Conservation (phyloP, 768 basidiomycete genomes). For the Suillus placidus region DNA sequence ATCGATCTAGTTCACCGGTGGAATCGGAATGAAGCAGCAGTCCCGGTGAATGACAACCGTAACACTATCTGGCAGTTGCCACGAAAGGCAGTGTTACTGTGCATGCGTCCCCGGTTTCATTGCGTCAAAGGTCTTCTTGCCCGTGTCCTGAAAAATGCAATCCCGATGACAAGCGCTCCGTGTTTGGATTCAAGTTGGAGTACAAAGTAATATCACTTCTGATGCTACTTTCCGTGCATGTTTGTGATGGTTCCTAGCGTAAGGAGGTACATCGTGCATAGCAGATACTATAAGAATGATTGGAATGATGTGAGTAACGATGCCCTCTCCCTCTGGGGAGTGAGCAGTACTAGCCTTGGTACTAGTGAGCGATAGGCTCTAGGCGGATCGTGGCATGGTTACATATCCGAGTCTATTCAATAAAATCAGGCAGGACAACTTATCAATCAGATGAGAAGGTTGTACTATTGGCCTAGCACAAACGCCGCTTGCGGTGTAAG, state of each 20-base stretch:
- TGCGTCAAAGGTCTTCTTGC: not conserved
- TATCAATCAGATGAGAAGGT: not conserved
- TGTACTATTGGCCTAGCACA: not conserved
- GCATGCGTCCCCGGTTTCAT: not conserved
- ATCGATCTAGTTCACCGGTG: not conserved
- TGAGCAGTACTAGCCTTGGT: not conserved
- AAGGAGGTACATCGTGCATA: not conserved
- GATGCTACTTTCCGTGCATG: not conserved
- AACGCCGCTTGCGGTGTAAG: not conserved
- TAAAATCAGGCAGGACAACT: not conserved
- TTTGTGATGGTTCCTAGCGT: not conserved
- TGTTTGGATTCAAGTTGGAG: not conserved
- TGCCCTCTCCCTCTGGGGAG: not conserved
- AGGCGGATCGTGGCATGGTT: not conserved
- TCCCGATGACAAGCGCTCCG: not conserved
- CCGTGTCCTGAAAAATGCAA: not conserved
- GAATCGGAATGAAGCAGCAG: not conserved
- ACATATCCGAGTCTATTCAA: not conserved
- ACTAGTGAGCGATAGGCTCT: not conserved
- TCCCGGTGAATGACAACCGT: not conserved
- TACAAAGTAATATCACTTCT: not conserved
- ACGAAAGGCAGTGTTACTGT: not conserved
- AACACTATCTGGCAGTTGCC: not conserved
- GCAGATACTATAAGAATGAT: not conserved
- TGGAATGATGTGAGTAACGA: not conserved